Percentiles rank a stretch among this genome's conserved stretches.
These are phyloP conservation scores for Candida pseudofarinosa DNA, from an alignment of 805 yeast genomes.

Conservation along the genomic window DNA sequence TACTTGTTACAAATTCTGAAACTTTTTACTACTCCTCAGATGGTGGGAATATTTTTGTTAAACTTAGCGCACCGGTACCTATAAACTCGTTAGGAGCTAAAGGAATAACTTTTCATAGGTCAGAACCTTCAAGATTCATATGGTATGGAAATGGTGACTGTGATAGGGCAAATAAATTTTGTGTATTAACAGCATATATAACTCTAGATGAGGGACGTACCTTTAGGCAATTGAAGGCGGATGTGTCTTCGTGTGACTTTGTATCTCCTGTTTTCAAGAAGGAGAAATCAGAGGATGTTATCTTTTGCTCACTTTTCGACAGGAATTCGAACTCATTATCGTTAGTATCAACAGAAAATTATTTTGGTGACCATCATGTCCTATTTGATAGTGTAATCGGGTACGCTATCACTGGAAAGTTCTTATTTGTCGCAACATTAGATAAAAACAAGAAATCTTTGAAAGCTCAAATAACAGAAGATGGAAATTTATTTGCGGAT, in stretches of 20 bases:
- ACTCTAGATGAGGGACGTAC: slow-evolving; percentile 66
- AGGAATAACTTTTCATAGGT: slow-evolving; percentile 61
- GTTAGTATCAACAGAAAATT: slow-evolving; percentile 49
- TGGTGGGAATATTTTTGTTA: slow-evolving; percentile 57
- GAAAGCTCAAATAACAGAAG: slow-evolving; percentile 69
- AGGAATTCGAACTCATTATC: slow-evolving; percentile 24
- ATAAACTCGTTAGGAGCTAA: slow-evolving; percentile 32
- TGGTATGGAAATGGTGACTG: slow-evolving; percentile 66
- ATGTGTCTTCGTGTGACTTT: slow-evolving; percentile 62
- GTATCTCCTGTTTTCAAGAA: slow-evolving; percentile 49
- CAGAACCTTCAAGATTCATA: slow-evolving; percentile 54
- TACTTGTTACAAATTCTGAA: slow-evolving; percentile 47
- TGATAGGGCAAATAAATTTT: slow-evolving; percentile 41
- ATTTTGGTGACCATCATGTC: slow-evolving; percentile 39
- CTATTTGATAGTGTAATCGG: slow-evolving; percentile 64
- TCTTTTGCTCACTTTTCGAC: slow-evolving; percentile 58
- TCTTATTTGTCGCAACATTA: slow-evolving; percentile 64
- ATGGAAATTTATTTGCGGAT: slow-evolving; percentile 73
- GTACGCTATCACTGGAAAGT: slow-evolving; percentile 67
- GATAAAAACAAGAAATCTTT: slow-evolving; percentile 44
- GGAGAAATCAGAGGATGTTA: slow-evolving; percentile 42
- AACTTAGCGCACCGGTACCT: slow-evolving; percentile 47
- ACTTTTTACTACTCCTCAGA: slow-evolving; percentile 58
- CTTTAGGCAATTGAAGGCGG: slow-evolving; percentile 52
- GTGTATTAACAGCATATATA: slow-evolving; percentile 56